Conservation (phyloP, 441 rosid species). For the Brassica hybrid region DNA sequence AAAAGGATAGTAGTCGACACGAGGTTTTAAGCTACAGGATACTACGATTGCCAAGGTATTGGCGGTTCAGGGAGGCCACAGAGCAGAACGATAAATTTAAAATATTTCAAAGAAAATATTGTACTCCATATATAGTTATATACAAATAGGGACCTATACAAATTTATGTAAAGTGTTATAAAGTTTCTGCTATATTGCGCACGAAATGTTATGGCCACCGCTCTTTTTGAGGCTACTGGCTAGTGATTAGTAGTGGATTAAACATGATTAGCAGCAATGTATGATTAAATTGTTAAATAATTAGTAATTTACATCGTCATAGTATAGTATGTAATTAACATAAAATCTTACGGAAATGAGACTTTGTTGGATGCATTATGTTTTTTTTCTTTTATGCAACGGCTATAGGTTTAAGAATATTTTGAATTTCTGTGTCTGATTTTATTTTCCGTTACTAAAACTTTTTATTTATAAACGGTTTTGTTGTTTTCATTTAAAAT, state of each 20-base stretch:
- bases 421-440: not conserved
- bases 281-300: not conserved
- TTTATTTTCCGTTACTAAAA: not conserved
- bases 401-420: not conserved
- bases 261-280: not conserved
- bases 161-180: not conserved
- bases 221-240: not conserved
- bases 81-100: not conserved
- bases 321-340: not conserved
- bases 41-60: not conserved
- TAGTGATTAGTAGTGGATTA: not conserved
- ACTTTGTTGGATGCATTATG: not conserved
- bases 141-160: no score
- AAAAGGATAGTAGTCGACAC: not conserved
- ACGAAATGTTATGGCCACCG: not conserved
- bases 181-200: not conserved
- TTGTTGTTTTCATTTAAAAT: not conserved
- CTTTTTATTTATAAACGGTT: not conserved
- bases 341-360: not conserved
- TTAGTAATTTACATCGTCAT: not conserved
- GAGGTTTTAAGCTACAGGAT: not conserved
- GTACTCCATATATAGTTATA: not conserved
- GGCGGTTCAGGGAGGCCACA: slow-evolving; percentile 1
- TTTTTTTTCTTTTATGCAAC: not conserved
- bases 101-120: not conserved